These are phyloP conservation scores for Apophysomyces elegans DNA, from an alignment of 371 early-diverging fungal genomes.

Conservation along the genomic window DNA sequence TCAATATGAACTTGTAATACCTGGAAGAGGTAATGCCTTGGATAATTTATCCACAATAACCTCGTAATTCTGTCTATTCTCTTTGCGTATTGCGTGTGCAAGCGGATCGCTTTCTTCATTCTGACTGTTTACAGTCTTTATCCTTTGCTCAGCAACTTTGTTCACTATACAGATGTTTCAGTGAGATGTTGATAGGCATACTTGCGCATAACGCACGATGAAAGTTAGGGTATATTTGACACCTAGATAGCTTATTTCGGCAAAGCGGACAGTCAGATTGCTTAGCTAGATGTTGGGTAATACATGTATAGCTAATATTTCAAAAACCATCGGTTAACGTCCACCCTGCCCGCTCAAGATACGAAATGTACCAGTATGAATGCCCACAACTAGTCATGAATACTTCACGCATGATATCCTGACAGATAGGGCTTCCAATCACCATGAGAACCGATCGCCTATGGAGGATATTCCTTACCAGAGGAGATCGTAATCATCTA, in stretches of 20 bases:
- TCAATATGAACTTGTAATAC: constrained; percentile 8
- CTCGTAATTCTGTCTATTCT: constrained; percentile 22
- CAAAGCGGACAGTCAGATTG: constrained; percentile 78
- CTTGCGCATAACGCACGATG: constrained; percentile 49
- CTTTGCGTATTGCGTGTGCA: constrained; percentile 20
- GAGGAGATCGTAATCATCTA: not conserved
- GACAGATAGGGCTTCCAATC: constrained; percentile 68
- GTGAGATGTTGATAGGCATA: not conserved
- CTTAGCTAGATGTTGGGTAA: constrained; percentile 64
- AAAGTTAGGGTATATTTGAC: constrained; percentile 85
- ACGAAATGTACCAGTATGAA: constrained; percentile 75
- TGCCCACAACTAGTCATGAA: constrained; percentile 86
- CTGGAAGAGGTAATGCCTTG: constrained; percentile 17
- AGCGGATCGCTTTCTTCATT: constrained; percentile 18
- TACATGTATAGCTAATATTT: constrained; percentile 67
- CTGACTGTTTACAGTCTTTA: constrained; percentile 5
- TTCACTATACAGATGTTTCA: constrained; percentile 24
- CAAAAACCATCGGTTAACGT: not conserved
- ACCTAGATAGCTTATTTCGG: constrained; percentile 48
- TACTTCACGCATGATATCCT: constrained; percentile 72
- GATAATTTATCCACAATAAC: constrained; percentile 21
- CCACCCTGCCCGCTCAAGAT: not conserved
- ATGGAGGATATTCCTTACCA: not conserved
- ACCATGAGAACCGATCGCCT: not conserved
- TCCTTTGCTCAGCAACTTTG: constrained; percentile 29